Conservation (phyloP, 2,329 filamentous ascomycete species). For the Didymella lethalis region DNA sequence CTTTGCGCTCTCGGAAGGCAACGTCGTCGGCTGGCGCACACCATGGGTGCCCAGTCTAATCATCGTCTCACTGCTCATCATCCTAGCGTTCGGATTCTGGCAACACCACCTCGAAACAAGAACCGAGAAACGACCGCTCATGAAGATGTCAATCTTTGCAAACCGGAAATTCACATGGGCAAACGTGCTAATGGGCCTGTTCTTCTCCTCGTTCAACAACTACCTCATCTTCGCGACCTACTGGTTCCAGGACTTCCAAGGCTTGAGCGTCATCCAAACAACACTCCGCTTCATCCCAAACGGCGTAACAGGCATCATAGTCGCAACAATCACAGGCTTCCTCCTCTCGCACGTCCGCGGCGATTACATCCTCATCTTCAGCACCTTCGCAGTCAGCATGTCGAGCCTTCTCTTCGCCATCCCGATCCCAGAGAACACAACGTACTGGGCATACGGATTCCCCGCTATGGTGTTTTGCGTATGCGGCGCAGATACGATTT, state of each 20-base stretch:
- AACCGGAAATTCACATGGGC: constrained; percentile 68
- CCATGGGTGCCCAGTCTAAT: constrained; percentile 69
- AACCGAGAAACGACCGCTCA: constrained; percentile 63
- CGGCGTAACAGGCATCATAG: constrained; percentile 66
- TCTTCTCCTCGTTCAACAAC: constrained; percentile 73
- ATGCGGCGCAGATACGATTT: constrained; percentile 71
- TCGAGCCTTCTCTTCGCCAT: constrained; percentile 69
- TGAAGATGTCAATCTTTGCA: constrained; percentile 71
- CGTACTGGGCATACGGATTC: constrained; percentile 73
- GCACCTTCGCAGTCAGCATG: constrained; percentile 64
- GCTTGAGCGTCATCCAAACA: constrained; percentile 68
- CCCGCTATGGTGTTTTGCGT: constrained; percentile 72
- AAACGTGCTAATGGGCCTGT: constrained; percentile 70
- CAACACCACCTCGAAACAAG: constrained; percentile 66
- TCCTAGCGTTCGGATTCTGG: constrained; percentile 67
- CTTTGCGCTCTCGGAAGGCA: constrained; percentile 73
- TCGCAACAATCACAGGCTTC: constrained; percentile 60
- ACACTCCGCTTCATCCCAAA: constrained; percentile 74
- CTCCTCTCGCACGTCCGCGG: constrained; percentile 61
- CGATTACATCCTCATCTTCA: constrained; percentile 65
- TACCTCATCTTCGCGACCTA: constrained; percentile 73
- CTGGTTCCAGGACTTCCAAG: constrained; percentile 74
- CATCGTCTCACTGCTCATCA: constrained; percentile 64
- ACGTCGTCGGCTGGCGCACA: constrained; percentile 71
- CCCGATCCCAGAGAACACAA: constrained; percentile 66